Evolutionary conservation across 768 basidiomycete genomes (phyloP), one percentile per base, ranked within the genome.

Genomic region (Calocybe gangraenosa): DNA sequence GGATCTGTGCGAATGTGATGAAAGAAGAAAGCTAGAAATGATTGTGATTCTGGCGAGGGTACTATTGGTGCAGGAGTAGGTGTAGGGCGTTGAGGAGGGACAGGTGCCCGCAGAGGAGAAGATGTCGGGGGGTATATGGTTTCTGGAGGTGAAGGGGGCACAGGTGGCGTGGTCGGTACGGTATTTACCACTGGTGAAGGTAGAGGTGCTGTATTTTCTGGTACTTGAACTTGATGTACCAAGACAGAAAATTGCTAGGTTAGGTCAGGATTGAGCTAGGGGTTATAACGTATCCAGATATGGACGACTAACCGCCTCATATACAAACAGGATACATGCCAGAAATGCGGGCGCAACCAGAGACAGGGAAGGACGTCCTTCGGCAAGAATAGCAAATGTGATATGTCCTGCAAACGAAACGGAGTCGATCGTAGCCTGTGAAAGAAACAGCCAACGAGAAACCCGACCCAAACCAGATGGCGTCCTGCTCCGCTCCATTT

Each of bases 381-480:
- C 87, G 2, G 87, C 82, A 30, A 93, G 66, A 45, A 94, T 85
- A 3, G 88, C 90, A 47, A 95, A 84, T 0, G 91, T 93, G 43
- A 93, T 81, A 55, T 94, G 90, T 0, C 86, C 87, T 15, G 88
- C 87, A 59, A 95, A 94, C 0, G 87, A 81, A 34, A 92, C 81
- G 0, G 87, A 79, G 58, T 96, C 92, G 15, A 89, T 76, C 1
- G 83, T 76, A 4, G 84, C 78, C 62, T 93, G 90, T 5, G 82
- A 67, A 17, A 92, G 70, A 59, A 94, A 91, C 1, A 84, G 79
- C 84, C 88, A 92, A 6, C 86, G 70, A 2, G 91, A 94, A 7
- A 93, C 73, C 13, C 87, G 80, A 4, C 85, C 78, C 13, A 94
- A 72, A 4, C 82, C 81, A 1, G 87, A 82, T 1, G 91, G 89